Evolutionary conservation across 2,329 filamentous ascomycete species (phyloP).

Genomic region (Trichophyton verrucosum): DNA sequence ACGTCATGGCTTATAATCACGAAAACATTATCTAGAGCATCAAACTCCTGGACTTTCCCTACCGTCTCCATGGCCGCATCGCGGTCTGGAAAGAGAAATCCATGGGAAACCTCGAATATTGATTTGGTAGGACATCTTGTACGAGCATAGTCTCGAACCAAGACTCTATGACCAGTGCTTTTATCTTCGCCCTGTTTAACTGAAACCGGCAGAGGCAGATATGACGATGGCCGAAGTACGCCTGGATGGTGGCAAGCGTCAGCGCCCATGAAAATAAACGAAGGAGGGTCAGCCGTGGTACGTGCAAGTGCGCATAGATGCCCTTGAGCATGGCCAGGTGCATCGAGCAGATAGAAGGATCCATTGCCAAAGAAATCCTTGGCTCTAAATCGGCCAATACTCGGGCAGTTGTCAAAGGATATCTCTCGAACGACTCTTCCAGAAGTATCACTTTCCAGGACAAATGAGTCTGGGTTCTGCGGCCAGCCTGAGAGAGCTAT

Average conservation of each 20-base stretch:
- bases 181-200: not conserved
- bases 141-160: not conserved
- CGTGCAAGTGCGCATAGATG: constrained; percentile 21
- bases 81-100: not conserved
- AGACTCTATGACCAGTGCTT: not conserved
- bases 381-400: constrained; percentile 18
- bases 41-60: not conserved
- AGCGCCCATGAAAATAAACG: constrained; percentile 21
- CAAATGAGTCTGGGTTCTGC: constrained; percentile 21
- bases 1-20: not conserved
- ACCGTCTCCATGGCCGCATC: not conserved
- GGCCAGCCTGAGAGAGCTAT: constrained; percentile 39
- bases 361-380: constrained; percentile 23
- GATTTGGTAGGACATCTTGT: not conserved
- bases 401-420: constrained; percentile 9
- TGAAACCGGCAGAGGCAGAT: constrained; percentile 1
- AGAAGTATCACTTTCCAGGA: constrained; percentile 23
- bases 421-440: constrained; percentile 14
- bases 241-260: constrained; percentile 20
- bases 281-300: constrained; percentile 14
- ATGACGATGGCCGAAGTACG: constrained; percentile 20
- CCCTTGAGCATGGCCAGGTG: constrained; percentile 18
- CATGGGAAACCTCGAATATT: not conserved
- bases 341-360: constrained; percentile 21
- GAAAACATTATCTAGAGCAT: not conserved